These are phyloP conservation scores for Blastocystis hominis DNA, from an alignment of 352 stramenopile genomes.

Conservation along the genomic window DNA sequence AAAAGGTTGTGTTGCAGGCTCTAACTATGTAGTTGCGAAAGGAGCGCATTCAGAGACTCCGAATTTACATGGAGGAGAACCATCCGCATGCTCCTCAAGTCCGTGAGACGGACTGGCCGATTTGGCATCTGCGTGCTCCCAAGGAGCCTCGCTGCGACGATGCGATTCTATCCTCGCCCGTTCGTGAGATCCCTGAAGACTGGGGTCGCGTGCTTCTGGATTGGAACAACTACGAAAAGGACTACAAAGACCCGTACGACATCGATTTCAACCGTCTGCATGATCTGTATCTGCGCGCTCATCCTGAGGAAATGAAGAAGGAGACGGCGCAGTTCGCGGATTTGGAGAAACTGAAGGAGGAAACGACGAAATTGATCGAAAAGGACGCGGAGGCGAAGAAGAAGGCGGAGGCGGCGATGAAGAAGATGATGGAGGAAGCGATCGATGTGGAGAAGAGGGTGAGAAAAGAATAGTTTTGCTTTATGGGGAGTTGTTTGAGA, in stretches of 20 bases:
- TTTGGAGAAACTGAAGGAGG: constrained; percentile 14
- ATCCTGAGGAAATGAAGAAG: constrained; percentile 48
- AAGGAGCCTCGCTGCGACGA: constrained; percentile 18
- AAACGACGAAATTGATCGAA: background rate
- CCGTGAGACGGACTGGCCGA: constrained; percentile 4
- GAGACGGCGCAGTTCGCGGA: constrained; percentile 14
- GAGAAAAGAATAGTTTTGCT: constrained; percentile 38
- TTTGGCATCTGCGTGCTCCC: constrained; percentile 5
- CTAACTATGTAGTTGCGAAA: constrained; percentile 6
- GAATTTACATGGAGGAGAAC: constrained; percentile 47
- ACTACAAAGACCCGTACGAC: constrained; percentile 47
- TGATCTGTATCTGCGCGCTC: constrained; percentile 49
- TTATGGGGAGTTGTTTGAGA: background rate
- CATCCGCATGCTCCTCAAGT: constrained; percentile 57
- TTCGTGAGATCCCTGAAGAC: constrained; percentile 44
- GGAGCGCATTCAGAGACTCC: constrained; percentile 41
- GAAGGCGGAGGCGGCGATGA: background rate
- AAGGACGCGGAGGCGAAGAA: background rate
- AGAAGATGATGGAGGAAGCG: constrained; percentile 20
- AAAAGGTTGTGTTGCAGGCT: background rate
- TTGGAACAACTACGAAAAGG: constrained; percentile 54
- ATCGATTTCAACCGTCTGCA: constrained; percentile 56
- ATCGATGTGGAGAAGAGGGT: constrained; percentile 46
- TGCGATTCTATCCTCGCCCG: background rate
- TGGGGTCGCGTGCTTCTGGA: constrained; percentile 55